Base-by-base conservation (phyloP, 2,329 filamentous ascomycete genomes). In the Monosporascus sp. region DNA sequence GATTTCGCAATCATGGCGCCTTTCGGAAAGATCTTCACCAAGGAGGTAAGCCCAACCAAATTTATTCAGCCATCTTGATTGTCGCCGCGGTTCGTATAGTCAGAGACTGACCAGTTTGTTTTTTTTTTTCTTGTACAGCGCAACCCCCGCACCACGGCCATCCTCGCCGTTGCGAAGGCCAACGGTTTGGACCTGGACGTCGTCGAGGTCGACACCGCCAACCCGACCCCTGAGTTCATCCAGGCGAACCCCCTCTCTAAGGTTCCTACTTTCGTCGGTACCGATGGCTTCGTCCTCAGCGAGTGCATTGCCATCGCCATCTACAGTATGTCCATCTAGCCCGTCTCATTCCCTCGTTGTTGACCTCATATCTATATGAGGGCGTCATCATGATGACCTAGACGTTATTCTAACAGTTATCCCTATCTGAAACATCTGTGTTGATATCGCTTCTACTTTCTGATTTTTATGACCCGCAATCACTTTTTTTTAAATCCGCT, bases 1-100 rank as follows among this genome's bases (percentile, higher is more conserved):
- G 52, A 54, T 56, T 49, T 45, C 58, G 53, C 53, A 62, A 61
- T 62, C 67, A 70, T 83, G 74, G 95, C 96, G 88, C 82, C 89
- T 72, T 97, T 99, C 84, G 94, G 94, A 80, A 99, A 96, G 82
- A 85, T 99, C 71, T 97, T 94, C 85, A 89, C 88, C 73, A 84
- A 83, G 75, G 73, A 83, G 78, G 93, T 96, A 86, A 62, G 62
- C n/a, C n/a, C 54, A 5, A 2, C 31, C 31, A 54, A 56, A 49
- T 51, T 17, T 34, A 25, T 48, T 59, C 57, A 57, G 56, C 55
- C 51, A 11, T 14, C 11, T 34, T 34, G 31, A 34, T 14, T 34
- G 31, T 14, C 9, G 31, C 31, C 11, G 31, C 31, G 5, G 5
- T 14, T 14, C 31, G 31, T 34, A 34, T 34, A 11, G 5, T 14